Conservation (phyloP, 192 early-diverging fungal genomes). For the Gigaspora rosea region DNA sequence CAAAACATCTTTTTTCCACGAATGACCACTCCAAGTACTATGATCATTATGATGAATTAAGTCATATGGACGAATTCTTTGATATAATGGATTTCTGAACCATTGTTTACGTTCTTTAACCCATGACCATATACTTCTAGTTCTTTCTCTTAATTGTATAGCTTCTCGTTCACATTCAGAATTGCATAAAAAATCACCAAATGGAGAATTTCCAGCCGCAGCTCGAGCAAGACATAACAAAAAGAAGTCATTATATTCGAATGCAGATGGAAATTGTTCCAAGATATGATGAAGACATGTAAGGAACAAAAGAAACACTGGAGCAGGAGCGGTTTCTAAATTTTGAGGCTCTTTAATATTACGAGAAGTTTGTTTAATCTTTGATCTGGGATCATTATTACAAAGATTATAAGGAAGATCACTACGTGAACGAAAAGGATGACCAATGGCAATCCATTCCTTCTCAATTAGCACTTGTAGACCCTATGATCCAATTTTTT, state of each 20-base stretch:
- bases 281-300: constrained; percentile 47
- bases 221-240: constrained; percentile 43
- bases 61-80: neutral
- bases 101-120: constrained; percentile 37
- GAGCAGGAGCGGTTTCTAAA: constrained; percentile 34
- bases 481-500: constrained; percentile 23
- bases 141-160: constrained; percentile 33
- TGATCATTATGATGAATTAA: neutral
- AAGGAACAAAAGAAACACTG: constrained; percentile 47
- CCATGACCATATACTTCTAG: constrained; percentile 44
- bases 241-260: constrained; percentile 48
- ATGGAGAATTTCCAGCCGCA: constrained; percentile 40
- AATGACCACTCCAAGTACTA: neutral
- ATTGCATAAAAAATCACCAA: constrained; percentile 49
- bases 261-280: constrained; percentile 39
- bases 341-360: neutral
- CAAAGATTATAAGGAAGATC: constrained; percentile 8
- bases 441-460: constrained; percentile 46
- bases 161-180: constrained; percentile 39
- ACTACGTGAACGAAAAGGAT: constrained; percentile 45
- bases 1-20: constrained; percentile 37
- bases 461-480: constrained; percentile 47
- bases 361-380: neutral
- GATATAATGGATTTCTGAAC: constrained; percentile 42
- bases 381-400: neutral